These are phyloP conservation scores for Penicillium odoratum DNA, from an alignment of 495 filamentous ascomycete genomes.

Conservation along the genomic window DNA sequence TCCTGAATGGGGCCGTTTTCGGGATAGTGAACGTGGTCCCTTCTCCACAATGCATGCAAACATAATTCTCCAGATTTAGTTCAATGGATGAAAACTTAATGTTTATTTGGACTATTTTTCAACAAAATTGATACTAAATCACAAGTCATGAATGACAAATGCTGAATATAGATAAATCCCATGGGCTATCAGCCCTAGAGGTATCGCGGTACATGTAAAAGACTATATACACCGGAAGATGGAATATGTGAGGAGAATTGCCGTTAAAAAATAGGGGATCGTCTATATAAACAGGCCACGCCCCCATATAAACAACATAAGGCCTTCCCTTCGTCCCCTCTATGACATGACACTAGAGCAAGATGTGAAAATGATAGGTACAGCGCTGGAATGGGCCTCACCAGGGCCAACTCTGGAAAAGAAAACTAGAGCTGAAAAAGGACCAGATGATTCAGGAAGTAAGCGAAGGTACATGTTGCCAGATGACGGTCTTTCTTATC, in stretches of 20 bases:
- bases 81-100: too few species aligned
- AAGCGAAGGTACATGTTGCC: not conserved
- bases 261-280: not conserved
- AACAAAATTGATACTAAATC: too few species aligned
- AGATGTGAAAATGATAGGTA: constrained; percentile 1
- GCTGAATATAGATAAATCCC: too few species aligned
- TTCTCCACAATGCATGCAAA: not conserved
- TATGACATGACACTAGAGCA: constrained; percentile 3
- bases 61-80: too few species aligned
- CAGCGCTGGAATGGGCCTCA: not conserved
- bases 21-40: constrained; percentile 8
- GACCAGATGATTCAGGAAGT: not conserved
- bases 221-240: not conserved
- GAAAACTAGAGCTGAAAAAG: not conserved
- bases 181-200: not conserved
- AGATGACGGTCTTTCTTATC: not conserved
- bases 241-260: not conserved
- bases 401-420: not conserved
- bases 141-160: too few species aligned
- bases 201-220: not conserved
- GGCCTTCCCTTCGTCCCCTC: not conserved
- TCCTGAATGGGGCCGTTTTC: constrained; percentile 10
- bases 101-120: too few species aligned
- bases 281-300: not conserved
- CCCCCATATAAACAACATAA: not conserved